These are phyloP conservation scores for Xerocomus nothofagi DNA, from an alignment of 1,284 basidiomycete genomes.

Conservation along the genomic window DNA sequence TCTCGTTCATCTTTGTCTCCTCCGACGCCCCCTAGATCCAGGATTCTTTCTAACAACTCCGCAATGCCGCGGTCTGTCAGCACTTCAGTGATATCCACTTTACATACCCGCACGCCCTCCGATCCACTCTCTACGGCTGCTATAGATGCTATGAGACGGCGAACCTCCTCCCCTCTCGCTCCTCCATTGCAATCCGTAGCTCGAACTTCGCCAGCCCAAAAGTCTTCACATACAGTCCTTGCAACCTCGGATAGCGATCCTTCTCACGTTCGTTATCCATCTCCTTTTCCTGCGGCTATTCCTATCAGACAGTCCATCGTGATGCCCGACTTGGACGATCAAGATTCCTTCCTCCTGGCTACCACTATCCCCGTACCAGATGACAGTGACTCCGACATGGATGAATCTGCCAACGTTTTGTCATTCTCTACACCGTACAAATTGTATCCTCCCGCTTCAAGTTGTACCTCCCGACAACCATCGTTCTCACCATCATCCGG, in stretches of 20 bases:
- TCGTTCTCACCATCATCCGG: slow-evolving; percentile 57
- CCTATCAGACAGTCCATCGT: slow-evolving; percentile 41
- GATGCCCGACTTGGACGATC: slow-evolving; percentile 42
- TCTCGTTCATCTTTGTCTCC: slow-evolving; percentile 42
- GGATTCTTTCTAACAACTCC: slow-evolving; percentile 41
- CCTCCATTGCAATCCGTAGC: slow-evolving; percentile 37
- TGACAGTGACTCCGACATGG: slow-evolving; percentile 66
- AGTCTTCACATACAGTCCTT: slow-evolving; percentile 47
- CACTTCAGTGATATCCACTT: slow-evolving; percentile 30
- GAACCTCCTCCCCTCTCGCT: slow-evolving; percentile 55
- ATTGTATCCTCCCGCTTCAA: slow-evolving; percentile 40
- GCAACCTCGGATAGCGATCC: slow-evolving; percentile 45
- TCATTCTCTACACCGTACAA: slow-evolving; percentile 72
- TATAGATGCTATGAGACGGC: slow-evolving; percentile 41
- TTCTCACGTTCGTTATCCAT: slow-evolving; percentile 37
- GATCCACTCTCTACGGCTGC: slow-evolving; percentile 50
- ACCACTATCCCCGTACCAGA: slow-evolving; percentile 70
- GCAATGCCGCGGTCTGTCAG: slow-evolving; percentile 43
- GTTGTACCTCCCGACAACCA: slow-evolving; percentile 27
- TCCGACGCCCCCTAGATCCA: slow-evolving; percentile 46
- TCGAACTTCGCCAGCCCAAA: slow-evolving; percentile 42
- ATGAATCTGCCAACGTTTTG: slow-evolving; percentile 58
- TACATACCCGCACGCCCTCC: slow-evolving; percentile 43
- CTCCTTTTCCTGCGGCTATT: slow-evolving; percentile 29
- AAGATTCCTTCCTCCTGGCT: slow-evolving; percentile 70